Conservation (phyloP, 768 basidiomycete species). For the Mycena capillaripes region DNA sequence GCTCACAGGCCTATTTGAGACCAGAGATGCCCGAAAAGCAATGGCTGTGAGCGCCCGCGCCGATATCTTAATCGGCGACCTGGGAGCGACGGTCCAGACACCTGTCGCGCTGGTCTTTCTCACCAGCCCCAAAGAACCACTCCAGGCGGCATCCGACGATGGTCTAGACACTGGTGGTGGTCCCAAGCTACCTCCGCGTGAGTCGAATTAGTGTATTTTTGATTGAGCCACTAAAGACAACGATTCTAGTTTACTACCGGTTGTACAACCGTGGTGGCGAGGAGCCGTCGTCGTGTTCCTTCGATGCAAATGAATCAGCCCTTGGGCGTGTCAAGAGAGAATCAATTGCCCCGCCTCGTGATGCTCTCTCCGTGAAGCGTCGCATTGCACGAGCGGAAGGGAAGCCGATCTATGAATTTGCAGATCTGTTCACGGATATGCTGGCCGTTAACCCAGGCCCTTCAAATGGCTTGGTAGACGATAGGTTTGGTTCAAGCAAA, state of each 20-base stretch:
- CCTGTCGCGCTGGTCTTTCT: constrained; percentile 17
- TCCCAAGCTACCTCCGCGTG: too few species aligned
- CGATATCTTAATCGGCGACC: background rate
- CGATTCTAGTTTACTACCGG: too few species aligned
- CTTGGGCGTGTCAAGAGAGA: background rate
- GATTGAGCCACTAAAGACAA: too few species aligned
- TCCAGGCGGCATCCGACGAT: too few species aligned
- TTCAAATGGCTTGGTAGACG: background rate
- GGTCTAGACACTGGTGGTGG: too few species aligned
- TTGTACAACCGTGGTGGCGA: too few species aligned
- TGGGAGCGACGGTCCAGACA: constrained; percentile 14
- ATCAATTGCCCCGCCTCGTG: constrained; percentile 10
- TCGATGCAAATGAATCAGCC: background rate
- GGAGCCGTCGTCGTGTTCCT: too few species aligned
- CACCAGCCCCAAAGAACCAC: background rate
- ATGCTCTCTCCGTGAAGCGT: background rate
- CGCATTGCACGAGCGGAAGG: constrained; percentile 11
- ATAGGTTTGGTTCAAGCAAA: background rate
- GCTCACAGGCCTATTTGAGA: background rate
- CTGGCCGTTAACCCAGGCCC: background rate
- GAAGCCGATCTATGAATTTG: background rate
- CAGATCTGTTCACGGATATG: constrained; percentile 11
- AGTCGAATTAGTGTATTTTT: too few species aligned
- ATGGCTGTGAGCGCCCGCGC: background rate
- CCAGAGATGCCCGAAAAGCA: background rate